Evolutionary conservation across 441 rosid genomes (phyloP).

Genomic region (Eruca vesicaria): DNA sequence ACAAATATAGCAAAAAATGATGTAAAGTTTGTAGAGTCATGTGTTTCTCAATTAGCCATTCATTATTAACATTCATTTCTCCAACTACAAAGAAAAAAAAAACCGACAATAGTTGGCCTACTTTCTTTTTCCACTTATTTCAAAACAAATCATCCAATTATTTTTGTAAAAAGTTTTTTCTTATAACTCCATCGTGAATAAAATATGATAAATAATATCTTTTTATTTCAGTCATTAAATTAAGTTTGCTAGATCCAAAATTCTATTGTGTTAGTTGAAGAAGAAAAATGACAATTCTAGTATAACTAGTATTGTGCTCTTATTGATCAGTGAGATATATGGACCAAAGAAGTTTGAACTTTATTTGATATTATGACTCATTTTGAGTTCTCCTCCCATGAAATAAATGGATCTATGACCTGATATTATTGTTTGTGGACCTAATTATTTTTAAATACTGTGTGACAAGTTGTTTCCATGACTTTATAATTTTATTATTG

Average conservation of each 20-base stretch:
- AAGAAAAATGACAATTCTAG: constrained; percentile 16
- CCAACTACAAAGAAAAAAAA: constrained; percentile 5
- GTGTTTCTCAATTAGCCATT: constrained; percentile 32
- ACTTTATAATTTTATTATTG: not conserved
- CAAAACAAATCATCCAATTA: not conserved
- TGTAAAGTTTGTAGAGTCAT: constrained; percentile 36
- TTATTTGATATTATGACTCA: not conserved
- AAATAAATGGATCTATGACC: constrained; percentile 10
- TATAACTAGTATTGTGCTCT: not conserved
- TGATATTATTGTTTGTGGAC: constrained; percentile 27
- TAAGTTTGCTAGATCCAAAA: not conserved
- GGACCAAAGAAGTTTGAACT: not conserved
- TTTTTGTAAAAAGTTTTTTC: not conserved
- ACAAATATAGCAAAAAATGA: constrained; percentile 33
- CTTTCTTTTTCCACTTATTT: constrained; percentile 16
- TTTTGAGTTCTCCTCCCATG: constrained; percentile 3
- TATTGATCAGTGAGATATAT: not conserved
- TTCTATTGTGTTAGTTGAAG: not conserved
- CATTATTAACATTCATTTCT: constrained; percentile 18
- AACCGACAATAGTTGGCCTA: constrained; percentile 29
- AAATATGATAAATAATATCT: not conserved
- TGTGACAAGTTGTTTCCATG: constrained; percentile 5
- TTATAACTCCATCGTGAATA: constrained; percentile 2
- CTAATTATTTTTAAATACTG: not conserved
- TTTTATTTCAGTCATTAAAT: not conserved